A percentile compares a stretch with the other conserved stretches of the same genome.
phyloP scores from a whole-genome alignment of 148 eudicot species.

The Selenicereus undatus region DNA sequence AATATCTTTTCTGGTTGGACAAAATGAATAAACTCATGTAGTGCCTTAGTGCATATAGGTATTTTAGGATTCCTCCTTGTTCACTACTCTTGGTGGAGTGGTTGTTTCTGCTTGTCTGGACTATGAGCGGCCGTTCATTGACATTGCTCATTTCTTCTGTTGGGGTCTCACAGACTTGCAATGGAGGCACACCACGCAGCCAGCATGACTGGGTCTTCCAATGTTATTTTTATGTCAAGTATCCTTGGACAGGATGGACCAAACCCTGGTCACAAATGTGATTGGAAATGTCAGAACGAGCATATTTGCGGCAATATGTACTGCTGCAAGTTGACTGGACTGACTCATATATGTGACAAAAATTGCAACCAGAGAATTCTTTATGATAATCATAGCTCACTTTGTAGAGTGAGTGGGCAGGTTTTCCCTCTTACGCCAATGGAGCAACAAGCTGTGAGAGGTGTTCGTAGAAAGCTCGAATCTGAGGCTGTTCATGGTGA shows the following conservation, averaged over 20 bases:
- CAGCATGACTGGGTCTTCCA: constrained; percentile 53
- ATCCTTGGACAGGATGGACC: constrained; percentile 84
- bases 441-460: constrained; percentile 91
- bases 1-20: neutral
- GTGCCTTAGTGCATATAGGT: neutral
- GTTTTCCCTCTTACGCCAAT: constrained; percentile 67
- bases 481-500: constrained; percentile 54
- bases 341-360: constrained; percentile 93
- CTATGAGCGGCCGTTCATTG: constrained; percentile 18
- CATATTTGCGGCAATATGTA: constrained; percentile 87
- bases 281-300: constrained; percentile 88
- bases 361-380: constrained; percentile 95
- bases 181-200: constrained; percentile 79
- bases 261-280: constrained; percentile 83
- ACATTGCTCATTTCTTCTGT: constrained; percentile 38
- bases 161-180: constrained; percentile 52
- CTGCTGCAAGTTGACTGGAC: constrained; percentile 86
- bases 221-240: constrained; percentile 81
- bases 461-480: constrained; percentile 89
- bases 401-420: constrained; percentile 88
- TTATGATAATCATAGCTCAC: constrained; percentile 82
- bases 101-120: constrained; percentile 10
- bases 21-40: neutral
- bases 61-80: neutral
- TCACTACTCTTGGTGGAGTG: neutral